A percentile compares a stretch with the other conserved stretches of the same genome.
phyloP scores from a whole-genome alignment of 306 rosid species.

The Ormosia emarginata region DNA sequence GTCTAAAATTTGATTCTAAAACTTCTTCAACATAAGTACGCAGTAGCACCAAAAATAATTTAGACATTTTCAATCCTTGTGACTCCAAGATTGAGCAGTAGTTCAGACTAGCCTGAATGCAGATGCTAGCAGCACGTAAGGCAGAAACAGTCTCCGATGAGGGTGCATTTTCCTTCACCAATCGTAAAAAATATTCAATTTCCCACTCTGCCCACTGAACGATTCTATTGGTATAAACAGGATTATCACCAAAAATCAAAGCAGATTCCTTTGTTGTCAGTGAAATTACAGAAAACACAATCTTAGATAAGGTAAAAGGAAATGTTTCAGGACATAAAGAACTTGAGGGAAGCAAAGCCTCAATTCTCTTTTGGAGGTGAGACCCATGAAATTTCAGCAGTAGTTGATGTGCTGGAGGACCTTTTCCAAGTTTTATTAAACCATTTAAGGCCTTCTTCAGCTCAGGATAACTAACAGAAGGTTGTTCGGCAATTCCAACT shows the following conservation, averaged over 20 bases:
- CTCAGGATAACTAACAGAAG: constrained; percentile 59
- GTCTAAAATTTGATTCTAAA: constrained; percentile 82
- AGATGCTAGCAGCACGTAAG: constrained; percentile 73
- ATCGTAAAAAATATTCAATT: constrained; percentile 79
- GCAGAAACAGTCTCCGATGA: constrained; percentile 74
- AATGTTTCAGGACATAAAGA: constrained; percentile 75
- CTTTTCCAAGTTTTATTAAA: constrained; percentile 86
- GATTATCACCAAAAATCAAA: constrained; percentile 82
- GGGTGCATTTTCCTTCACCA: constrained; percentile 89
- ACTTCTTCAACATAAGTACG: constrained; percentile 92
- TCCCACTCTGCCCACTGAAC: constrained; percentile 99
- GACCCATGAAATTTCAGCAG: constrained; percentile 63
- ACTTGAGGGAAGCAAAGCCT: constrained; percentile 78
- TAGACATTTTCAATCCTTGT: constrained; percentile 84
- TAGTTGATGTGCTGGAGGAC: constrained; percentile 73
- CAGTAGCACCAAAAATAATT: constrained; percentile 77
- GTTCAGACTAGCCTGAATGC: constrained; percentile 84
- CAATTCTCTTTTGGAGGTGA: constrained; percentile 68
- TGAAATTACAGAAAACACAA: constrained; percentile 77
- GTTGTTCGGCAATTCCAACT: constrained; percentile 60
- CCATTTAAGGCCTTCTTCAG: constrained; percentile 66
- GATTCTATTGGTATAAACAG: constrained; percentile 78
- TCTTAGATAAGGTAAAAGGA: constrained; percentile 75
- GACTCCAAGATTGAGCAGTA: constrained; percentile 74
- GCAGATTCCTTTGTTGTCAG: constrained; percentile 69